Evolutionary conservation across 257 asterid genomes (phyloP).

Genomic region (Capsicum chinense): DNA sequence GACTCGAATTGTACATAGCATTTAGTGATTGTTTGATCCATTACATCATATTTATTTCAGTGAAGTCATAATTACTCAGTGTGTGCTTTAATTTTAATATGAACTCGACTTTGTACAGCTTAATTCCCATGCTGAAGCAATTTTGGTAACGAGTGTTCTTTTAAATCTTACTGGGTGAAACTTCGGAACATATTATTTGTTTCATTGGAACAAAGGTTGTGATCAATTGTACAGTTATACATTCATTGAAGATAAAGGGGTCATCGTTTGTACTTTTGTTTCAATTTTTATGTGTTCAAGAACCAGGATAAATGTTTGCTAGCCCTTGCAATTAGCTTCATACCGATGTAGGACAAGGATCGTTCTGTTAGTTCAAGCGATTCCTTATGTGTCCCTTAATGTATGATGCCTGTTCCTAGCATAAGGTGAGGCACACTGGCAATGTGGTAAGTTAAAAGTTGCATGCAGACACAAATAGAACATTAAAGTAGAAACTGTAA

Average conservation of each 20-base stretch:
- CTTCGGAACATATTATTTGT: background rate
- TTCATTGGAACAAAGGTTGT: background rate
- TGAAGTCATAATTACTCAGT: background rate
- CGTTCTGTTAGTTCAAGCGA: no score
- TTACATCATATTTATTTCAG: slow-evolving; percentile 8
- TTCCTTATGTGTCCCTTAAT: no score
- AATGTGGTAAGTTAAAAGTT: no score
- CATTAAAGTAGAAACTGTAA: no score
- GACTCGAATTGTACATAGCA: slow-evolving; percentile 49
- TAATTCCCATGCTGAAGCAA: slow-evolving; percentile 5
- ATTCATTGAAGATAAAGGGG: background rate
- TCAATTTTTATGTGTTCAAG: background rate
- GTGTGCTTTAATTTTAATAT: background rate
- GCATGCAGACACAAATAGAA: no score
- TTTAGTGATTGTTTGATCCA: background rate
- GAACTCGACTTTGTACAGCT: slow-evolving; percentile 24
- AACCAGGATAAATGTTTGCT: background rate
- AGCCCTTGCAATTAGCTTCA: background rate
- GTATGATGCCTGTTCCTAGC: no score
- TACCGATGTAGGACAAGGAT: no score
- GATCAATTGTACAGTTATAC: background rate
- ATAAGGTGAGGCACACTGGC: no score
- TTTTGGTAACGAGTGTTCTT: background rate
- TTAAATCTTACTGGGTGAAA: background rate
- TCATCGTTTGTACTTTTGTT: background rate